Evolutionary conservation across 139 green algal genomes (phyloP), one percentile per base, ranked within the genome.

Genomic region (Micromonas pusilla): DNA sequence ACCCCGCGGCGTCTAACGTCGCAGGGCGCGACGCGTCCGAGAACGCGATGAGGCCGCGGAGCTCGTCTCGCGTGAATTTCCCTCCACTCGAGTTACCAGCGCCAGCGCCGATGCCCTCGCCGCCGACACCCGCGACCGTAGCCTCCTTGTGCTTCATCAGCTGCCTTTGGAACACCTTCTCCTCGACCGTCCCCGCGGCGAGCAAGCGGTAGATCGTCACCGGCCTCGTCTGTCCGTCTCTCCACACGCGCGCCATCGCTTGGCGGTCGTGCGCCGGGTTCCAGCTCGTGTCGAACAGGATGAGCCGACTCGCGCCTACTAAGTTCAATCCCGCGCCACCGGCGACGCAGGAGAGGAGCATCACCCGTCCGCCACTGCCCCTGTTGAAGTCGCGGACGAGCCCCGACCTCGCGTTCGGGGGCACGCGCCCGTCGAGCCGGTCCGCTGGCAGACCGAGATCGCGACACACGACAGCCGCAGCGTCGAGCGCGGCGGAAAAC

Each of bases 141-240:
- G 45, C 45, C 45, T 57, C 45, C 45, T 16, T 57, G 45, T 57
- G 45, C 25, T 75, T 75, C 21, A 38, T n/a, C 3, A 75, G 68
- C 38, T 75, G 68, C 34, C 68, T 23, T 36, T 63, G 23, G 21
- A 75, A 75, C 34, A 88, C 86, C 84, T 97, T 97, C 85, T 98
- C 95, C 86, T 99, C 95, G n/a, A 99, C 97, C 31, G 95, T 98
- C 37, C 95, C 95, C 25, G 81, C 86, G 30, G 90, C 97, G 81
- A 99, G 92, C 6, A 96, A 81, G 33, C 95, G 87, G 86, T 97
- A 98, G 23, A 99, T 87, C 23, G 87, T 93, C 52, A 99, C 95
- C 34, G 93, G 85, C 1, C 88, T 86, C 60, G 76, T 87, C 90
- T 99, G 95, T 0, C 95, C 95, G 28, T 78, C 72, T 25, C 72